Percentiles rank a stretch among this genome's conserved stretches.
phyloP scores from a whole-genome alignment of 2,329 filamentous ascomycete genomes.

The Peltaster fructicola region DNA sequence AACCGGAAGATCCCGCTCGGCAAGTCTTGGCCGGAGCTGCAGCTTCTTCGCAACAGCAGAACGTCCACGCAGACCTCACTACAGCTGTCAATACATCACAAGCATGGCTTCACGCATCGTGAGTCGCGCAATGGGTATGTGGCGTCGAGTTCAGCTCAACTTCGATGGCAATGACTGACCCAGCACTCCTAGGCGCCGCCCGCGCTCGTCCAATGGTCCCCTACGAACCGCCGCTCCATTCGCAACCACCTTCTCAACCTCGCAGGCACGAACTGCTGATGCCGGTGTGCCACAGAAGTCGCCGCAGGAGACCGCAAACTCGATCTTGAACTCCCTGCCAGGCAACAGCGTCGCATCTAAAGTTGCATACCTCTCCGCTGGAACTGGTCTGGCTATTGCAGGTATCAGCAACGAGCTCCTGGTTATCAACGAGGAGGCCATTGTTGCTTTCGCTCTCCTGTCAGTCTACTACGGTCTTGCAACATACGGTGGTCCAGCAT shows the following conservation, averaged over 20 bases:
- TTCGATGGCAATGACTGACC: slow-evolving; percentile 12
- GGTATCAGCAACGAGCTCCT: slow-evolving; percentile 99
- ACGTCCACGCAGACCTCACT: too few species aligned
- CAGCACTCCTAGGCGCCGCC: slow-evolving; percentile 51
- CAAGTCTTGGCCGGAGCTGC: not conserved
- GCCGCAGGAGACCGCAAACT: slow-evolving; percentile 93
- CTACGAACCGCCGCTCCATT: slow-evolving; percentile 58
- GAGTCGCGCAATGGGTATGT: slow-evolving; percentile 87
- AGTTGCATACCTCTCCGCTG: slow-evolving; percentile 88
- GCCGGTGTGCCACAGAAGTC: slow-evolving; percentile 72
- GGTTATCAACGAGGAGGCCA: slow-evolving; percentile 96
- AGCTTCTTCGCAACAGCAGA: not conserved
- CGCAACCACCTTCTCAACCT: slow-evolving; percentile 49
- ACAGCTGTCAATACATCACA: slow-evolving; percentile 38
- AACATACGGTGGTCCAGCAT: slow-evolving; percentile 84
- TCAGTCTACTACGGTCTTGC: slow-evolving; percentile 83
- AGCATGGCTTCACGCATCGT: slow-evolving; percentile 97
- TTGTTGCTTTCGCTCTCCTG: slow-evolving; percentile 81
- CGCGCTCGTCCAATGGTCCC: slow-evolving; percentile 57
- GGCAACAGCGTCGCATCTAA: slow-evolving; percentile 88
- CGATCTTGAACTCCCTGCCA: slow-evolving; percentile 80
- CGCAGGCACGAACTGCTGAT: slow-evolving; percentile 44
- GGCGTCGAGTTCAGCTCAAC: not conserved
- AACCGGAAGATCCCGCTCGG: not conserved
- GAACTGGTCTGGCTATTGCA: slow-evolving; percentile 76